A percentile compares a stretch with the other conserved stretches of the same genome.
Evolutionary conservation across 805 yeast genomes (phyloP).

Genomic region (Suhomyces prunicola): DNA sequence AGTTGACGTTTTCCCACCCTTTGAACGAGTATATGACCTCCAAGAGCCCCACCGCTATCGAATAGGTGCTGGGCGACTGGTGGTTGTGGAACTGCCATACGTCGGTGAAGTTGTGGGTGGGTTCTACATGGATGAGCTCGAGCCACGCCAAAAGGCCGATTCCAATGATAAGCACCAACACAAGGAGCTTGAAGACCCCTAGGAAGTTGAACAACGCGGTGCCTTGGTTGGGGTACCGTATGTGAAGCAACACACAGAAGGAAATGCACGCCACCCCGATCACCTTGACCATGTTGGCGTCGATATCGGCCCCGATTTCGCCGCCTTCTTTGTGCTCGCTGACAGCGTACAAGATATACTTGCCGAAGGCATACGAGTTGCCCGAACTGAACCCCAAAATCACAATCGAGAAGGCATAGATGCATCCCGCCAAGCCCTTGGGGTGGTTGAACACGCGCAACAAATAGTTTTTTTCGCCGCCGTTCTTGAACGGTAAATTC

Average conservation of each 20-base stretch:
- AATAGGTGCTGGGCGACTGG: conserved; percentile 38
- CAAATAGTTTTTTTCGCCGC: conserved; percentile 42
- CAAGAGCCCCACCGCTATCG: conserved; percentile 53
- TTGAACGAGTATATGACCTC: conserved; percentile 62
- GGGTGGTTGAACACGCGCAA: conserved; percentile 33
- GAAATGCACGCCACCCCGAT: conserved; percentile 51
- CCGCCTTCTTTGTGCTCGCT: conserved; percentile 21
- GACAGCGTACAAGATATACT: conserved; percentile 45
- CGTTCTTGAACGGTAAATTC: conserved; percentile 39
- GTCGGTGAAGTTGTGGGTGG: conserved; percentile 25
- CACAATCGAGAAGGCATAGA: conserved; percentile 52
- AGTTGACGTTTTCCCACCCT: conserved; percentile 71
- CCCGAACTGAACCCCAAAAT: conserved; percentile 60
- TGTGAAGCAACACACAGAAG: conserved; percentile 47
- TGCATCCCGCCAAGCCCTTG: conserved; percentile 34
- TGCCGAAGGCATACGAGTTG: conserved; percentile 63
- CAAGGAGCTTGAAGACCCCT: conserved; percentile 53
- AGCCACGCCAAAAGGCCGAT: conserved; percentile 44
- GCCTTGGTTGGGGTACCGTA: conserved; percentile 48
- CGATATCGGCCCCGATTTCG: conserved; percentile 15
- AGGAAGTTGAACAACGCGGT: conserved; percentile 50
- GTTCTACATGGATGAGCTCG: conserved; percentile 23
- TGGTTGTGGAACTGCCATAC: conserved; percentile 28
- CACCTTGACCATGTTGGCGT: conserved; percentile 32
- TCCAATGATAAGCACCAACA: conserved; percentile 46